These are phyloP conservation scores for Astragalus membranaceus DNA, from an alignment of 306 rosid genomes.

Conservation along the genomic window DNA sequence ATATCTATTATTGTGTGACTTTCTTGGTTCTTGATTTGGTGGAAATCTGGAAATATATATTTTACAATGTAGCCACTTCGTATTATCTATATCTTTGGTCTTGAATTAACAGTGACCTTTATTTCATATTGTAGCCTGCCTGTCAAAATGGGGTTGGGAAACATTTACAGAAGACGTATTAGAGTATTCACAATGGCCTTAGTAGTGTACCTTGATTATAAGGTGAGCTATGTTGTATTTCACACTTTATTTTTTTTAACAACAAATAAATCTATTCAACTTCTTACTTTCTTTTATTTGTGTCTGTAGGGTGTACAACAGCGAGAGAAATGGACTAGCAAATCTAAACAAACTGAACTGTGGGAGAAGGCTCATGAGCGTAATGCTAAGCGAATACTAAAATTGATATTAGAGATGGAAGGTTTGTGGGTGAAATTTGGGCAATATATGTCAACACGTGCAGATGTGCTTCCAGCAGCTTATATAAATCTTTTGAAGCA, in stretches of 20 bases:
- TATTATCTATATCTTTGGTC: slow-evolving; percentile 8
- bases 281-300: slow-evolving; percentile 1
- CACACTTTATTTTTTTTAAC: background rate
- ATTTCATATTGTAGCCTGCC: slow-evolving; percentile 13
- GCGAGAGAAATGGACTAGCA: slow-evolving; percentile 79
- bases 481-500: slow-evolving; percentile 74
- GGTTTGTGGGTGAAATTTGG: slow-evolving; percentile 99
- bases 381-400: slow-evolving; percentile 81
- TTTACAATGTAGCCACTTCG: background rate
- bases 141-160: slow-evolving; percentile 42
- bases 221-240: slow-evolving; percentile 26
- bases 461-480: slow-evolving; percentile 93
- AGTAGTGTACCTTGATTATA: slow-evolving; percentile 41
- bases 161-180: slow-evolving; percentile 32
- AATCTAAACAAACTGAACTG: slow-evolving; percentile 40
- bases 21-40: slow-evolving; percentile 22
- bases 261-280: background rate
- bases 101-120: background rate
- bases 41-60: slow-evolving; percentile 14
- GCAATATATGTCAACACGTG: slow-evolving; percentile 93
- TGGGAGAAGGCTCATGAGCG: slow-evolving; percentile 94
- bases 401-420: slow-evolving; percentile 77
- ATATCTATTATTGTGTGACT: background rate
- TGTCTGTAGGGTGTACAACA: slow-evolving; percentile 63
- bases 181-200: slow-evolving; percentile 41